These are phyloP conservation scores for Apiotrichum gamsii DNA, from an alignment of 1,284 basidiomycete species.

Conservation along the genomic window DNA sequence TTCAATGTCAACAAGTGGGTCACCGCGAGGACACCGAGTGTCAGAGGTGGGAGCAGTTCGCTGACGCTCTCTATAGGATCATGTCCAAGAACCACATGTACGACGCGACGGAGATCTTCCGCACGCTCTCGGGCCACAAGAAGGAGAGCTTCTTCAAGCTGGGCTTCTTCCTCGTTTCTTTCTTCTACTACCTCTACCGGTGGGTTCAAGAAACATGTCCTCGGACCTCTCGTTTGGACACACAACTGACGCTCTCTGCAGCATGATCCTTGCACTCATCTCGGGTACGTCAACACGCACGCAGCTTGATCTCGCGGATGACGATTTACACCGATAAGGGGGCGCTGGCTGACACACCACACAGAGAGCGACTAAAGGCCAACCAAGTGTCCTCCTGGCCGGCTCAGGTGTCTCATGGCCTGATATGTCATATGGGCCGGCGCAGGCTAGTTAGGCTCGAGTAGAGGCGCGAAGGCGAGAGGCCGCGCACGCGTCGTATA, in stretches of 20 bases:
- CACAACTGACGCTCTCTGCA: slow-evolving; percentile 32
- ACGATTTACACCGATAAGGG: no score
- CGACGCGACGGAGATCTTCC: slow-evolving; percentile 98
- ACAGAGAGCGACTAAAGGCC: slow-evolving; percentile 2
- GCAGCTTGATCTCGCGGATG: no score
- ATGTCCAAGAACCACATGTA: slow-evolving; percentile 95
- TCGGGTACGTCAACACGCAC: slow-evolving; percentile 52
- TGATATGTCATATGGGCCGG: no score
- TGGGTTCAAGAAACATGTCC: slow-evolving; percentile 53
- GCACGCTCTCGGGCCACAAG: slow-evolving; percentile 88
- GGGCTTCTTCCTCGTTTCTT: slow-evolving; percentile 86
- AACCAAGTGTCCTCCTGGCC: neutral
- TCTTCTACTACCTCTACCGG: slow-evolving; percentile 97
- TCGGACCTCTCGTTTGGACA: no score
- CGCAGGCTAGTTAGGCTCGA: no score
- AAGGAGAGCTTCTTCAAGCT: slow-evolving; percentile 96
- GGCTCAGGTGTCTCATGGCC: no score
- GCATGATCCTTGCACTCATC: slow-evolving; percentile 82
- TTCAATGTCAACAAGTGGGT: slow-evolving; percentile 92
- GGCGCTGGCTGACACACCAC: no score
- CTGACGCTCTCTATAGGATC: slow-evolving; percentile 60
- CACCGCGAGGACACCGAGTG: neutral
- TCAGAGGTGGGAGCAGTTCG: no score
- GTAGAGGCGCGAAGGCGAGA: neutral
- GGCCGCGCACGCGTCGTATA: neutral